Base-by-base conservation (phyloP, 208 protist species). In the Acanthamoeba lenticulata region DNA sequence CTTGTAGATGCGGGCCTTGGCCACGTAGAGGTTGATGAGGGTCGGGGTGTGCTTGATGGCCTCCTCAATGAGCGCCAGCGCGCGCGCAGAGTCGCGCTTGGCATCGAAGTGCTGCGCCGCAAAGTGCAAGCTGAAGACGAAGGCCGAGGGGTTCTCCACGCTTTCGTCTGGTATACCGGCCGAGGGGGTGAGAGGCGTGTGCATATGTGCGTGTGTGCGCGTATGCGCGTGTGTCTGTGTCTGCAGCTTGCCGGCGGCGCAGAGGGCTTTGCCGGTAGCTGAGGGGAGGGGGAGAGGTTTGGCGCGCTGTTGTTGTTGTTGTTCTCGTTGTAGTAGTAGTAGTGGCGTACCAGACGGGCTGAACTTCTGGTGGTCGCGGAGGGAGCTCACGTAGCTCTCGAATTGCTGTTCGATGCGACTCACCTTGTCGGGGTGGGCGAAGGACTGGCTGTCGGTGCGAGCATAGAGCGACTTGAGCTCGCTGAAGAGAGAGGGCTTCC, bases 401-500 rank as follows among this genome's bases (percentile, higher is more conserved):
- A 90, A 90, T 19, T 47, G 49, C 49, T 44, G 81, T 29, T 90
- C 81, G 17, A 90, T 90, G 1, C 44, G 49, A 13, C 34, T 44
- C 52, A 67, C 81, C 72, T 83, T 83, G 72, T 83, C 72, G 42
- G 72, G 72, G 29, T 49, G 38, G 5, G 4, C 17, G 38, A 83
- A 83, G 4, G 72, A 15, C 2, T 49, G 72, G 42, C 49, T 38
- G 4, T 11, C 49, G 34, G 47, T 11, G 27, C 81, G 81, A 5
- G 44, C 49, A n/a, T 90, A 90, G n/a, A 90, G 34, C 3, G 81
- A 90, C 38, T 90, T 90, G 81, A 90, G 81, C n/a, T 90, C 81
- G 24, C 49, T 67, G 32, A 90, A 90, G 42, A 90, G 49, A 1
- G 81, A 90, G 52, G 81, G 81, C 38, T 90, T 90, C 21, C 81